Evolutionary conservation across 345 rosid genomes (phyloP), one percentile per base, ranked within the genome.

Genomic region (Salix exigua): DNA sequence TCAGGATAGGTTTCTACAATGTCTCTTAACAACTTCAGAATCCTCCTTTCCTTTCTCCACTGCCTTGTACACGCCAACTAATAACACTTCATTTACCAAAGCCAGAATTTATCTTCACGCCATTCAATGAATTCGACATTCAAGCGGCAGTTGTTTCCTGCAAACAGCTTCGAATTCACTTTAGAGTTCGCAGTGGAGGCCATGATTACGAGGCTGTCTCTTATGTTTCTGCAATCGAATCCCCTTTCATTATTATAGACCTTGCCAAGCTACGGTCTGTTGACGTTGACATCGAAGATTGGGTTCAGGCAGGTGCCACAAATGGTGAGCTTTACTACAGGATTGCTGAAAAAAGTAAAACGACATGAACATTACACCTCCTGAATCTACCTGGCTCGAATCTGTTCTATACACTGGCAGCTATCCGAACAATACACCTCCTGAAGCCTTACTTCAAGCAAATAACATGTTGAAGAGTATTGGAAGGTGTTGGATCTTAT

Each of bases 231-330:
- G 21, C 6, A 1, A 50, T 50, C 0, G 63, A 84, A 11, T 9
- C n/a, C 0, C 62, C 75, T 50, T 50, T 50, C 55, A 50, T 50
- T 17, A 18, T 50, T 50, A 18, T 5, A 17, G 55, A 50, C 55
- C 6, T 50, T 16, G 17, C 21, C 6, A 5, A 50, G 55, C 17
- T 50, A 4, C 21, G 21, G 1, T 50, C 55, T 5, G 6, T 50
- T 17, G 18, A 18, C 55, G 55, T 50, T 50, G 55, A 50, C 7
- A 50, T 50, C 4, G 17, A 50, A 1, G 21, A 50, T 18, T 92
- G 94, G 97, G 81, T 86, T 60, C 89, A 90, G 76, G 83, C 93
- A 16, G 97, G 97, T 4, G 93, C 94, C 1, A 90, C 94, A 0
- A 77, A 85, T n/a, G 92, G 94, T 6, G 94, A 92, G 58, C 87